Base-by-base conservation (phyloP, 2,329 filamentous ascomycete species). In the Aspergillus versicolor region DNA sequence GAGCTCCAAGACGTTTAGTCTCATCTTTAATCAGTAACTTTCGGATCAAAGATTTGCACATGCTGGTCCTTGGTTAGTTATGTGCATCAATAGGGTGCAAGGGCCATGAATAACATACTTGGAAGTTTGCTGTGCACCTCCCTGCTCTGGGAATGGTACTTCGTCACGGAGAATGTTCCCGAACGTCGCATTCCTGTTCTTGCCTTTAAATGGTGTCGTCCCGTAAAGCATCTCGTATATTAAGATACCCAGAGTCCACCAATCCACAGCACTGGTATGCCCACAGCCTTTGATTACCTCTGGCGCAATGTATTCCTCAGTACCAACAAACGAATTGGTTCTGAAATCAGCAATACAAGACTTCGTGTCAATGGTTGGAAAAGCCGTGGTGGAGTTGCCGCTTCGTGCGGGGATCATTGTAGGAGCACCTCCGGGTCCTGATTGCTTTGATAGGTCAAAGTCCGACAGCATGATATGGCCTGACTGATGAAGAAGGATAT, bases 381-480 rank as follows among this genome's bases (percentile, higher is more conserved):
- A 81, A 43, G 91, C 92, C 60, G 88, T 91, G 7, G 90, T 89
- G 54, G 91, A 93, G 40, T 91, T 88, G 52, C 92, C 92, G 65
- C 90, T 92, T 73, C 91, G 92, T 65, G 90, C 91, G 60, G 97
- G 84, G 69, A 99, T 97, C 93, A 99, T 97, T 22, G 92, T 97
- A 48, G 94, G 94, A 70, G 93, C 93, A 78, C 94, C 94, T 70
- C 92, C 94, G 15, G 91, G 88, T 64, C 95, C 94, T 6, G 94
- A 99, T 77, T 99, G 94, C 77, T 99, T 99, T 9, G 92, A 97
- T 61, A 99, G 79, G 76, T 99, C 94, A 76, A 99, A 99, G 78
- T 99, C 94, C 60, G 94, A 97, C 73, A 99, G 84, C 94, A 99
- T 99, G 67, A 99, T 99, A 75, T 99, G 94, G 15, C 94, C 94